These are phyloP conservation scores for Diaporthe caulivora DNA, from an alignment of 2,329 filamentous ascomycete genomes.

Conservation along the genomic window DNA sequence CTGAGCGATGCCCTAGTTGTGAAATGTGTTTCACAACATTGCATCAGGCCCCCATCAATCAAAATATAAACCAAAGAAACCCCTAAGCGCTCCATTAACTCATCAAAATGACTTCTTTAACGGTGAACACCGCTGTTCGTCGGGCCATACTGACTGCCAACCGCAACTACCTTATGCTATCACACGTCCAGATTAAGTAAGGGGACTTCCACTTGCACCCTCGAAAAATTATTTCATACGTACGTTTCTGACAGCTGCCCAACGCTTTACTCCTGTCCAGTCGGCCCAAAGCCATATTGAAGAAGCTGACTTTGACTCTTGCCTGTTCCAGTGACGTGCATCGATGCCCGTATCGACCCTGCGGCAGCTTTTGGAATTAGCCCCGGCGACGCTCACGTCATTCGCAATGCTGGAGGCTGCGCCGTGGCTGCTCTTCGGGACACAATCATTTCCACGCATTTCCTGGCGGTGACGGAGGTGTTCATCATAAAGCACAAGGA, in stretches of 20 bases:
- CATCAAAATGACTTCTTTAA: neutral
- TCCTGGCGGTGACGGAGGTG: conserved; percentile 82
- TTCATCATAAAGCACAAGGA: conserved; percentile 80
- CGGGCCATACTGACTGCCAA: too few relatives aligned
- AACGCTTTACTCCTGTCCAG: too few relatives aligned
- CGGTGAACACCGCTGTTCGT: neutral
- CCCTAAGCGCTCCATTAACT: too few relatives aligned
- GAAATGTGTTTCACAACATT: neutral
- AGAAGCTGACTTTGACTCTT: conserved; percentile 39
- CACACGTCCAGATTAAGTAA: neutral
- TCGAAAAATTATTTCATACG: conserved; percentile 75
- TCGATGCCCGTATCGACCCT: conserved; percentile 82
- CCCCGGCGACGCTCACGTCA: conserved; percentile 82
- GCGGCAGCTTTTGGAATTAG: conserved; percentile 76
- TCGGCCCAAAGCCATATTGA: too few relatives aligned
- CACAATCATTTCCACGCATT: conserved; percentile 83
- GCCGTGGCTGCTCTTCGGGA: conserved; percentile 78
- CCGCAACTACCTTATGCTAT: neutral
- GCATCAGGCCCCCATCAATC: neutral
- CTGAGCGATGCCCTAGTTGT: neutral
- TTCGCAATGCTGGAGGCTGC: conserved; percentile 79
- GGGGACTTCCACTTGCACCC: conserved; percentile 71
- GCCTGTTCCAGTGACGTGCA: conserved; percentile 76
- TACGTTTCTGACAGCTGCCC: conserved; percentile 49
- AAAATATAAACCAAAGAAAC: neutral